Evolutionary conservation across 345 rosid genomes (phyloP), one percentile per base, ranked within the genome.

Genomic region (Linum usitatissimum): DNA sequence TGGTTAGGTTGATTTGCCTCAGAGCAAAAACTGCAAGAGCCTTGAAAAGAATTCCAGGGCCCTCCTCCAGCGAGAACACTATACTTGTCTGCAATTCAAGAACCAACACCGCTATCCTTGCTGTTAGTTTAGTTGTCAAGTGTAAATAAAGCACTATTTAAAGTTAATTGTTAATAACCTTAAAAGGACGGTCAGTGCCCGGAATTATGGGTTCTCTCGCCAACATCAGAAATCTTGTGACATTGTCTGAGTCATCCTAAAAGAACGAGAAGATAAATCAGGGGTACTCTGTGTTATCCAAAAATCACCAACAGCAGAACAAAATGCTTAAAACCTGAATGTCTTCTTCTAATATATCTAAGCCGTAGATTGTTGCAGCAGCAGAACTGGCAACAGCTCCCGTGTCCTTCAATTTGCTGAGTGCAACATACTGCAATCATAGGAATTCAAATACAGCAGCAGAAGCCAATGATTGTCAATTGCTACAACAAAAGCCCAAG

Each of bases 131-230:
- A 45, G 51, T 45, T 15, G 51, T 13, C 51, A 45, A 45, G 15
- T 6, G 51, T 45, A 45, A 45, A 45, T 45, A 45, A 45, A 7
- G 14, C 17, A 10, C 51, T 13, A 45, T 13, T 45, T 10, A 9
- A 45, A 45, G 14, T 10, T 45, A 6, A 45, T 6, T 45, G 51
- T 10, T 15, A 66, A 68, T 70, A 72, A 93, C 99, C 99, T 93
- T 93, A 70, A 90, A 93, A 55, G 87, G 92, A 78, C 80, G 80
- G 66, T 81, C 81, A 0, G 75, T 86, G 74, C 90, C 92, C 64
- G 99, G 97, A 73, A 93, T 93, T 59, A 93, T 81, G 30, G 99
- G 99, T 64, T 93, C 99, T 76, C 99, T 88, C 57, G 99, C 99
- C 64, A 93, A 88, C 86, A 90, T 93, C 66, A 93, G 78, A 75